Percentiles rank a stretch among this genome's conserved stretches.
These are phyloP conservation scores for Colletotrichum neosansevieriae DNA, from an alignment of 2,329 filamentous ascomycete species.

Conservation along the genomic window DNA sequence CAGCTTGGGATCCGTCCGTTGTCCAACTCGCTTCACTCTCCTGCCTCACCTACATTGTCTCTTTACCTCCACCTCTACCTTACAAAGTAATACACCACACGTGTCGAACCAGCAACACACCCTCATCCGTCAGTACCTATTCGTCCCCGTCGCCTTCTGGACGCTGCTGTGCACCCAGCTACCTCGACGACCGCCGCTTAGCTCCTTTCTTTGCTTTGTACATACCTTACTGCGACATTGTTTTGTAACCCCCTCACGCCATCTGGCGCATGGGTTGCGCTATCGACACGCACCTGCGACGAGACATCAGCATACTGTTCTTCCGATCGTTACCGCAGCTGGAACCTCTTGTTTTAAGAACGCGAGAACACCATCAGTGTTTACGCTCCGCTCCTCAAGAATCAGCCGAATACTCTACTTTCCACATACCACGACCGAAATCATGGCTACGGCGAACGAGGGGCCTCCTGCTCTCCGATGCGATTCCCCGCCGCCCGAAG, in stretches of 20 bases:
- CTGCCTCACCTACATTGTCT: not conserved
- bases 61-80: conserved; percentile 5
- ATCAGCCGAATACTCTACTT: conserved; percentile 18
- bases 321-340: conserved; percentile 3
- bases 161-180: conserved; percentile 38
- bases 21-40: conserved; percentile 13
- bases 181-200: not conserved
- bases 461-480: conserved; percentile 56
- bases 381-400: not conserved
- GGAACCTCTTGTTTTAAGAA: not conserved
- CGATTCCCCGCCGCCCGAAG: conserved; percentile 74
- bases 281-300: conserved; percentile 19
- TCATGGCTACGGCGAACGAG: conserved; percentile 52
- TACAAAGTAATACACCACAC: conserved; percentile 20
- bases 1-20: conserved; percentile 13
- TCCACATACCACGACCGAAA: conserved; percentile 7
- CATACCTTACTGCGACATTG: conserved; percentile 23
- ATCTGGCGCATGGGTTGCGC: conserved; percentile 18
- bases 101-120: conserved; percentile 25
- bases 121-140: conserved; percentile 14
- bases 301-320: conserved; percentile 16
- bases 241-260: conserved; percentile 12
- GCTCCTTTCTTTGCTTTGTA: not conserved
- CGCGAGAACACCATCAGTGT: not conserved
- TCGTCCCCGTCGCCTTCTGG: conserved; percentile 14